Percentiles rank a stretch among this genome's conserved stretches.
These are phyloP conservation scores for Aspergillus piperis DNA, from an alignment of 2,329 filamentous ascomycete species.

Conservation along the genomic window DNA sequence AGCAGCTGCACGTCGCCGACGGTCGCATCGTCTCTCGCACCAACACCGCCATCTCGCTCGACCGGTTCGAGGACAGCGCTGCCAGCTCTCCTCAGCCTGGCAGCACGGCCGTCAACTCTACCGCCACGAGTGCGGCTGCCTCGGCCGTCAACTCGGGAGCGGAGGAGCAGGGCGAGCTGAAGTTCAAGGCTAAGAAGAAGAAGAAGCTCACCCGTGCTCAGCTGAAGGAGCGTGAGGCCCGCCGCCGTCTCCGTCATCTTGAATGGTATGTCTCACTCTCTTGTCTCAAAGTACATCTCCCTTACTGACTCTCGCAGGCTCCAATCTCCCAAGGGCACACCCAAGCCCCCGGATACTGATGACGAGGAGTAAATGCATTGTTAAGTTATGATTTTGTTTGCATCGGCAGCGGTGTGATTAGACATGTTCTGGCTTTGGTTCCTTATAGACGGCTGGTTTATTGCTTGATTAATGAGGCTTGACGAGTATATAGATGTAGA, in stretches of 20 bases:
- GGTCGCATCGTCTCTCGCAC: conserved; percentile 85
- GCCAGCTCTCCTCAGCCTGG: conserved; percentile 59
- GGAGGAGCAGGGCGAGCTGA: conserved; percentile 77
- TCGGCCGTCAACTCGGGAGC: conserved; percentile 77
- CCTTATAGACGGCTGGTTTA: background rate
- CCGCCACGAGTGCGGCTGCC: conserved; percentile 60
- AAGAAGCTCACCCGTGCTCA: conserved; percentile 99
- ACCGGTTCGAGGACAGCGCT: conserved; percentile 83
- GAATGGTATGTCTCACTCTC: conserved; percentile 51
- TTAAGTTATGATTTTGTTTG: background rate
- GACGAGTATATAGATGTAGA: conserved; percentile 4
- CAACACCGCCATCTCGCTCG: conserved; percentile 69
- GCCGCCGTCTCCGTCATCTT: conserved; percentile 80
- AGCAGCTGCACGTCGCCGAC: conserved; percentile 93
- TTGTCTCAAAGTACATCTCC: background rate
- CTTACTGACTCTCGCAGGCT: conserved; percentile 61
- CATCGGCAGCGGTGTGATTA: conserved; percentile 2
- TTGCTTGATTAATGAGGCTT: background rate
- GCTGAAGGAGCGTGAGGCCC: conserved; percentile 86
- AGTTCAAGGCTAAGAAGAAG: conserved; percentile 90
- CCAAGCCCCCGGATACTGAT: conserved; percentile 74
- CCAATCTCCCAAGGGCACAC: conserved; percentile 81
- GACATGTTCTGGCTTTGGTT: background rate
- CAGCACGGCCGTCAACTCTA: conserved; percentile 59
- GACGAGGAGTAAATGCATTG: conserved; percentile 59